Conservation (phyloP, 2,329 filamentous ascomycete species). For the Ophiosphaerella narmari region DNA sequence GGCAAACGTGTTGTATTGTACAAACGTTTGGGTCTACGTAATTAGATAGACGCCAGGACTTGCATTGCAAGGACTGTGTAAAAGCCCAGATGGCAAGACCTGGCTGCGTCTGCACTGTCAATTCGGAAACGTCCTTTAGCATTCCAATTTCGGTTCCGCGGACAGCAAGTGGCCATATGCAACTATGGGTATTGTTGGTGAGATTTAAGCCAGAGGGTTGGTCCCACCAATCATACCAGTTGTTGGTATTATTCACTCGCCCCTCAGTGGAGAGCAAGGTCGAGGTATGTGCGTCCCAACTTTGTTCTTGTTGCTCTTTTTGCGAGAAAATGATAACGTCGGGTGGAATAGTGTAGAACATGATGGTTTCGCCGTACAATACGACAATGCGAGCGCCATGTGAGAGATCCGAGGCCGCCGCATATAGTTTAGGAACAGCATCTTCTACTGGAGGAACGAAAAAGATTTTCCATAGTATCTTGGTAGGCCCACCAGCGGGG, state of each 20-base stretch:
- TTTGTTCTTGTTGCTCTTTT: constrained; percentile 29
- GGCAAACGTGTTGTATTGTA: constrained; percentile 21
- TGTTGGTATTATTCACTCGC: constrained; percentile 12
- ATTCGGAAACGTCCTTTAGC: constrained; percentile 54
- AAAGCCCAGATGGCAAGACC: constrained; percentile 60
- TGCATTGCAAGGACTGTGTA: constrained; percentile 49
- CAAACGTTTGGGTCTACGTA: constrained; percentile 8
- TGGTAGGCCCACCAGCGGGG: constrained; percentile 60
- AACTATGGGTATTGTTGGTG: constrained; percentile 10
- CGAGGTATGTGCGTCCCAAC: constrained; percentile 19
- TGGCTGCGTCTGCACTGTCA: constrained; percentile 54
- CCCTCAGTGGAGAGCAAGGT: constrained; percentile 8
- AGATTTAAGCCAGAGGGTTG: constrained; percentile 8
- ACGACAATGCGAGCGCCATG: constrained; percentile 65
- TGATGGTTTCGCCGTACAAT: constrained; percentile 58
- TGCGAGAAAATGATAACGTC: constrained; percentile 50
- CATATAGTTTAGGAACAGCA: constrained; percentile 58
- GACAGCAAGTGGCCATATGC: constrained; percentile 55
- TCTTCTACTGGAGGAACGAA: constrained; percentile 50
- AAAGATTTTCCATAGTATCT: constrained; percentile 63
- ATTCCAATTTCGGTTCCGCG: constrained; percentile 56
- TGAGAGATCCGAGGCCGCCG: constrained; percentile 59
- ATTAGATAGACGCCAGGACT: constrained; percentile 53
- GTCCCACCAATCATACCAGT: constrained; percentile 40
- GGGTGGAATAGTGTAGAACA: constrained; percentile 65